Evolutionary conservation across 768 basidiomycete species (phyloP), one percentile per base, ranked within the genome.

Genomic region (Rhodosporidiobolus sp.): DNA sequence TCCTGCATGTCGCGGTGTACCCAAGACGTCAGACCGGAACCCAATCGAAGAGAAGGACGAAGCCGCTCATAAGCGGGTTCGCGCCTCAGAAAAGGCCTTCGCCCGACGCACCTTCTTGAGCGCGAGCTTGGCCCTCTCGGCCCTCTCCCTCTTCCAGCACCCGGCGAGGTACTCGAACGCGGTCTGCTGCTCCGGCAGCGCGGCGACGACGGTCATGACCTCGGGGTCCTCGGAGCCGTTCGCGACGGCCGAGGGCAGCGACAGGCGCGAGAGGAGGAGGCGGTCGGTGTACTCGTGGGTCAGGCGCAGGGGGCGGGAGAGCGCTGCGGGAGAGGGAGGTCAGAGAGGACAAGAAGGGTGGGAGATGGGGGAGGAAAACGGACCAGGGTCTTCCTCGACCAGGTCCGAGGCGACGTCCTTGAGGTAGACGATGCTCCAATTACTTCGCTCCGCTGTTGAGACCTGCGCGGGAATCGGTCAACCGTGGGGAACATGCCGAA

Each of bases 121-220:
- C 30, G 91, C 56, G 20, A 69, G 30, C 50, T 60, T 65, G 49
- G 43, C 32, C 79, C 26, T 84, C 82, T 50, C 84, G 81, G 69
- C 84, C 84, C 22, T 85, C 84, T 12, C 82, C n/a, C 94, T 86
- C 81, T 91, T 93, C 95, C 95, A 99, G 78, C 90, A 89, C 28
- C 89, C 89, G 16, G 92, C 85, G 32, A 99, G 84, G 79, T 92
- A 98, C 78, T 96, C 92, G 70, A 95, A 92, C 0, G 87, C 85
- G 0, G 94, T 93, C 80, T 92, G 88, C 65, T 88, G 82, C 14
- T 86, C 75, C 16, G 93, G 92, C 26, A 97, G 83, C 32, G 89
- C 89, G 5, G 90, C 90, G 50, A 84, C 55, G 45, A 83, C 78
- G 1, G 79, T 79, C 11, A 83, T 59, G 9, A 69, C 63, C 65